Base-by-base conservation (phyloP, 1,284 basidiomycete genomes). In the Rhodotorula sp. region DNA sequence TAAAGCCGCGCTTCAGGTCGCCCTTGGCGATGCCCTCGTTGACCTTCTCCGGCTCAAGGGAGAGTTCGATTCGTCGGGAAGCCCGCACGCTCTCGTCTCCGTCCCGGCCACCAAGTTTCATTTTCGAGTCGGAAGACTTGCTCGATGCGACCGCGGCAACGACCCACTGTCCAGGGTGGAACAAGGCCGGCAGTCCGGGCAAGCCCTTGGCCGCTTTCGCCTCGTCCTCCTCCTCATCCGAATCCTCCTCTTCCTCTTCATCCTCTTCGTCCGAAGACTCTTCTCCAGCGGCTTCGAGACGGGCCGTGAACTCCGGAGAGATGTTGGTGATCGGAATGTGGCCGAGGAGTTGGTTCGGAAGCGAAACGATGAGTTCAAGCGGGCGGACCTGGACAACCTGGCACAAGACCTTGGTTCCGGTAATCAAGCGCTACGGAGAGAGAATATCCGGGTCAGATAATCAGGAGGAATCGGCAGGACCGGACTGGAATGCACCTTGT, bases 321-420 rank as follows among this genome's bases (percentile, higher is more conserved):
- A 99, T 87, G 80, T 95, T 89, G 46, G 95, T 98, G 77, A 99
- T 94, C 17, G 96, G 95, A 37, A 99, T 85, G 81, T 99, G 95
- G 6, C 88, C 96, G 74, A 94, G 87, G 55, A 99, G 87, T 83
- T 99, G 95, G 79, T 95, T 92, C 30, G 96, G 95, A 30, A 99
- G 85, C 12, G 95, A 97, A 33, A 99, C 84, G 68, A 99, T 87
- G 56, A 99, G 85, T 59, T 92, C 91, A 33, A 99, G 87, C 6
- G 95, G 92, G 73, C 93, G 88, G 60, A 99, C 86, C 22, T 90
- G 88, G 75, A 93, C 86, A 61, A 99, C 86, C 81, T 93, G 91
- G 46, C 89, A 89, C 46, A 99, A 84, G 26, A 98, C 85, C 78
- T 89, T 91, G 84, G 93, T 93, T 48, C 95, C 95, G 46, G 88